Evolutionary conservation across 2,329 filamentous ascomycete genomes (phyloP).

Genomic region (Microdochium paspali): DNA sequence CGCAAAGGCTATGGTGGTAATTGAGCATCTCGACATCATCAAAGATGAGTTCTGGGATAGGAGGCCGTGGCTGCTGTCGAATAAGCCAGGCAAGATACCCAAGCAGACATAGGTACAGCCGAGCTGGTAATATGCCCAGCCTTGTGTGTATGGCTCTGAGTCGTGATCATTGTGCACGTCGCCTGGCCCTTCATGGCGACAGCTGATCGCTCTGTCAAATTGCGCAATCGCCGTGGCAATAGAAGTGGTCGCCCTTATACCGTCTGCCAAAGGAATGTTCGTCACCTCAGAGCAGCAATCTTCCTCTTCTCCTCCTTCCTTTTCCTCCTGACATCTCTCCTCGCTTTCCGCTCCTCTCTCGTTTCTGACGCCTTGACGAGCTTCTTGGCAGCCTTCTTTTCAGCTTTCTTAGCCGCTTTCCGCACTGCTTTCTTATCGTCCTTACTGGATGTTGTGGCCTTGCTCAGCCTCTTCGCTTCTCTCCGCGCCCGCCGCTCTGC

Average conservation of each 20-base stretch:
- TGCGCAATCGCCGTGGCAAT: too few relatives aligned
- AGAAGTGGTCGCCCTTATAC: too few relatives aligned
- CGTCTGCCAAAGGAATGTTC: too few relatives aligned
- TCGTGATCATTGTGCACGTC: too few relatives aligned
- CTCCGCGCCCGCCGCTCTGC: conserved; percentile 8
- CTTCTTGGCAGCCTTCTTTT: conserved; percentile 33
- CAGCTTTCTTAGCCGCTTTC: conserved; percentile 11
- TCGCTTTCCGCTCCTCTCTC: conserved; percentile 32
- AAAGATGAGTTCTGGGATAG: conserved; percentile 88
- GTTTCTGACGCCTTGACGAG: conserved; percentile 30
- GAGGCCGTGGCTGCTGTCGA: conserved; percentile 74
- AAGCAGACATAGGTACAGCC: conserved; percentile 34
- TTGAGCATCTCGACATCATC: conserved; percentile 89
- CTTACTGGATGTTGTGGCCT: conserved; percentile 6
- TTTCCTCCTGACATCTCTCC: conserved; percentile 32
- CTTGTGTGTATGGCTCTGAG: not conserved
- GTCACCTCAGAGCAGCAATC: conserved; percentile 10
- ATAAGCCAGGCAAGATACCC: conserved; percentile 63
- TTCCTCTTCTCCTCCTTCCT: conserved; percentile 21
- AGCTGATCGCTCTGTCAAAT: too few relatives aligned
- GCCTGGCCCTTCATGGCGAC: too few relatives aligned
- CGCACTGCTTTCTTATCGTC: conserved; percentile 13
- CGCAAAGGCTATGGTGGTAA: conserved; percentile 68
- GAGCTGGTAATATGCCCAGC: not conserved
- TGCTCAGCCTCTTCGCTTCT: conserved; percentile 17